Evolutionary conservation across 2,329 filamentous ascomycete genomes (phyloP), one percentile per base, ranked within the genome.

Genomic region (Sporothrix pseudoabietina): DNA sequence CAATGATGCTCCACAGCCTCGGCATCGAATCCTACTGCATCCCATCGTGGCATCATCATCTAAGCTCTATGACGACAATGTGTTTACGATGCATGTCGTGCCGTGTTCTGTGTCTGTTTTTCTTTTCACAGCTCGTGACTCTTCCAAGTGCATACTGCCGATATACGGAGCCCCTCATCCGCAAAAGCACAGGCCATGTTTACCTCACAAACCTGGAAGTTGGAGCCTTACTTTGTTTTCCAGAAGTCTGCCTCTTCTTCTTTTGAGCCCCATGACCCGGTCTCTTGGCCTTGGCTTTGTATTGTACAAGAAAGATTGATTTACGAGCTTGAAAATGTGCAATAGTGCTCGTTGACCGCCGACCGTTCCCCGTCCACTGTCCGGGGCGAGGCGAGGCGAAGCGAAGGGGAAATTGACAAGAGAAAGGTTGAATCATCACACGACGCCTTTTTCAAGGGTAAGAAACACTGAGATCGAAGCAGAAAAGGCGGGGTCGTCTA

Each of bases 51-150:
- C 57, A 22, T 41, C n/a, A 7, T 16, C 32, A 41, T 63, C 3
- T 41, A 4, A 41, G 57, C 16, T n/a, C 32, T 7, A 61, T 61
- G 32, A 39, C 57, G 57, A 61, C 30, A 61, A n/a, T 39, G 22
- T 55, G 52, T 30, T 54, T 44, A 22, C 52, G 52, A 26, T 22
- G 55, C 26, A 26, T 26, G 26, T 26, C 26, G 26, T 30, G 41
- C 4, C 41, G 41, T 44, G 41, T 44, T 26, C 26, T 12, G 41
- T 44, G 41, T 61, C 16, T 10, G 7, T n/a, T 8, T 61, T 14
- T 61, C 57, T 61, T 61, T 35, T 63, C 57, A 41, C 57, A 41
- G 14, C 57, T 39, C 35, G 57, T 63, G 57, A 41, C 57, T 63
- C 44, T 9, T 6, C 12, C n/a, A 47, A 44, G n/a, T 16, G 39